These are phyloP conservation scores for Bretschneidera sinensis DNA, from an alignment of 345 rosid genomes.

Conservation along the genomic window DNA sequence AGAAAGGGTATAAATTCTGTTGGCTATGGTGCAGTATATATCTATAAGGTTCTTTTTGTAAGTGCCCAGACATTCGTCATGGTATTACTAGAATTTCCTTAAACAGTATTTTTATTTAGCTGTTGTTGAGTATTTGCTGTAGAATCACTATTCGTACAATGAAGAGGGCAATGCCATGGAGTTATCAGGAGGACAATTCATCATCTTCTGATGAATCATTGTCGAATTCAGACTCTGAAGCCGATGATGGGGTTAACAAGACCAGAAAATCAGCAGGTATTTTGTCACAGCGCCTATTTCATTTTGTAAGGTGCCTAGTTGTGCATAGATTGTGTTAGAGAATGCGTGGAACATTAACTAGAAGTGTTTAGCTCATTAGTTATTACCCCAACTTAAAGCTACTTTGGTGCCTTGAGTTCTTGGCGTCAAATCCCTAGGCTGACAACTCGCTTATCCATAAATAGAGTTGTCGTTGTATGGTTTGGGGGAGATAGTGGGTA, in stretches of 20 bases:
- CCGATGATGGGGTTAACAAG: conserved; percentile 18
- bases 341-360: neutral
- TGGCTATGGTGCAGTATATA: too few species aligned
- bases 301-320: neutral
- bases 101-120: too few species aligned
- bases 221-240: conserved; percentile 35
- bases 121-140: neutral
- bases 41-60: neutral
- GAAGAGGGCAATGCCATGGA: conserved; percentile 63
- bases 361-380: too few species aligned
- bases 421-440: too few species aligned
- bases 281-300: neutral
- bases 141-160: conserved; percentile 11
- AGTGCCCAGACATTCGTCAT: neutral
- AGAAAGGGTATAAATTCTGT: too few species aligned
- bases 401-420: too few species aligned
- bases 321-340: neutral
- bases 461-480: too few species aligned
- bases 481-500: too few species aligned
- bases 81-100: too few species aligned
- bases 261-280: conserved; percentile 22
- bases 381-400: too few species aligned
- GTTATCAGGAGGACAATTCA: conserved; percentile 35
- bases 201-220: conserved; percentile 36
- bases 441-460: too few species aligned